Conservation (phyloP, 148 eudicot species). For the Limonium bicolor region DNA sequence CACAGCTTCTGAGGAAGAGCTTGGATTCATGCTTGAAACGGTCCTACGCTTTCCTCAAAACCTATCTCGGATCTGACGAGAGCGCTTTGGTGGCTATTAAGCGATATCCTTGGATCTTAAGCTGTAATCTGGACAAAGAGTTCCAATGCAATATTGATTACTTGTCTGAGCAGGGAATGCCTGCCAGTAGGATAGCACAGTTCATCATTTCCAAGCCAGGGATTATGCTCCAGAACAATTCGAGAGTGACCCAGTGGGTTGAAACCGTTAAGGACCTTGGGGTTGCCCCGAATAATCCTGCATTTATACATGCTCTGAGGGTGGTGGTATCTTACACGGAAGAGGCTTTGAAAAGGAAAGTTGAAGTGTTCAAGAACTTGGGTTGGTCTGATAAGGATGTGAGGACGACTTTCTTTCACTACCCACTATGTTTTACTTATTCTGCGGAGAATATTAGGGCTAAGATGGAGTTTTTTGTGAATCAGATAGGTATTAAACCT, state of each 20-base stretch:
- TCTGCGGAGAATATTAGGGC: constrained; percentile 9
- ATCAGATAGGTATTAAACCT: constrained; percentile 3
- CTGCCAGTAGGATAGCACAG: constrained; percentile 4
- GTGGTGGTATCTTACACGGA: constrained; percentile 1
- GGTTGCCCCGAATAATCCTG: constrained; percentile 3
- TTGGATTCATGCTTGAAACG: constrained; percentile 9
- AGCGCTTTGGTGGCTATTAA: neutral
- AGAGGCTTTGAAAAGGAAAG: constrained; percentile 7
- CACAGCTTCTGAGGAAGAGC: constrained; percentile 5
- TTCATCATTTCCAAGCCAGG: constrained; percentile 8
- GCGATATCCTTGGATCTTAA: constrained; percentile 6
- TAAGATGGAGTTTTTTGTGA: constrained; percentile 2
- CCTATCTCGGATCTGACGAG: neutral
- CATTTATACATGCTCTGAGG: constrained; percentile 8
- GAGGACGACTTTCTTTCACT: neutral
- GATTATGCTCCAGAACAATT: neutral
- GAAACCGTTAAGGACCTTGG: constrained; percentile 5
- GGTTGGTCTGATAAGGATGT: constrained; percentile 15
- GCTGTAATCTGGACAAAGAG: neutral
- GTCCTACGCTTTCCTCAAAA: constrained; percentile 1
- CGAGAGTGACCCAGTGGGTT: neutral
- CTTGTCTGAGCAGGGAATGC: constrained; percentile 9
- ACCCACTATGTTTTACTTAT: constrained; percentile 7
- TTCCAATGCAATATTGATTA: constrained; percentile 5
- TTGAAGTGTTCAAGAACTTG: constrained; percentile 8